Conservation (phyloP, 345 rosid genomes). For the Populus tremula region DNA sequence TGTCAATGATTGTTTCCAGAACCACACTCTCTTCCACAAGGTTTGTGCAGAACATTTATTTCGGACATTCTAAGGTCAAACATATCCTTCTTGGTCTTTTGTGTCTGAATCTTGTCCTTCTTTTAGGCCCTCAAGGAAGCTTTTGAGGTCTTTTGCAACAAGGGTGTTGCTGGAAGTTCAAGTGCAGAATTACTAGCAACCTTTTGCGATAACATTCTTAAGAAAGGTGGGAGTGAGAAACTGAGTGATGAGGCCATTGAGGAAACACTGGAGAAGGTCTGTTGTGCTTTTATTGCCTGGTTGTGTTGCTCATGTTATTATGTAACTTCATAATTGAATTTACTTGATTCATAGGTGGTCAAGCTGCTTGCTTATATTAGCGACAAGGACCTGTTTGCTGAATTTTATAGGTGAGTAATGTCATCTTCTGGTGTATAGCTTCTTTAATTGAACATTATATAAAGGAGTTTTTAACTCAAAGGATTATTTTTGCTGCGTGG, state of each 20-base stretch:
- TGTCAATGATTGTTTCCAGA: slow-evolving; percentile 33
- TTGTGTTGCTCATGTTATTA: not conserved
- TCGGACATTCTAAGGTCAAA: not conserved
- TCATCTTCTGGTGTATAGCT: not conserved
- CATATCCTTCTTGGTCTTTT: not conserved
- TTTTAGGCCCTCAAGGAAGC: slow-evolving; percentile 38
- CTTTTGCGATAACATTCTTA: slow-evolving; percentile 41
- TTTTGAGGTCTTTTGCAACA: slow-evolving; percentile 39
- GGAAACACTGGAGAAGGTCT: slow-evolving; percentile 38
- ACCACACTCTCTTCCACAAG: slow-evolving; percentile 40
- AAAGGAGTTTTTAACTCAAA: not conserved
- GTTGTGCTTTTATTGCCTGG: not conserved
- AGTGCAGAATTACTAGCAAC: slow-evolving; percentile 41
- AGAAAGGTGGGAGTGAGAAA: slow-evolving; percentile 39
- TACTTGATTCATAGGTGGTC: slow-evolving; percentile 19
- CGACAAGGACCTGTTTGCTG: slow-evolving; percentile 39
- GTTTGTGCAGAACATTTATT: slow-evolving; percentile 14
- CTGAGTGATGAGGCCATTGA: slow-evolving; percentile 46
- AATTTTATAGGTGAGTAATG: slow-evolving; percentile 29
- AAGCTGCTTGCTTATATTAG: slow-evolving; percentile 36
- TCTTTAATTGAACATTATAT: not conserved
- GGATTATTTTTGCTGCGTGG: not conserved
- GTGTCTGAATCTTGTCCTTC: not conserved
- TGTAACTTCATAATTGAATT: not conserved
- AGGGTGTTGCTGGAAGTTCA: slow-evolving; percentile 31